These are phyloP conservation scores for Kitagawia praeruptora DNA, from an alignment of 129 eudicot species.

Conservation along the genomic window DNA sequence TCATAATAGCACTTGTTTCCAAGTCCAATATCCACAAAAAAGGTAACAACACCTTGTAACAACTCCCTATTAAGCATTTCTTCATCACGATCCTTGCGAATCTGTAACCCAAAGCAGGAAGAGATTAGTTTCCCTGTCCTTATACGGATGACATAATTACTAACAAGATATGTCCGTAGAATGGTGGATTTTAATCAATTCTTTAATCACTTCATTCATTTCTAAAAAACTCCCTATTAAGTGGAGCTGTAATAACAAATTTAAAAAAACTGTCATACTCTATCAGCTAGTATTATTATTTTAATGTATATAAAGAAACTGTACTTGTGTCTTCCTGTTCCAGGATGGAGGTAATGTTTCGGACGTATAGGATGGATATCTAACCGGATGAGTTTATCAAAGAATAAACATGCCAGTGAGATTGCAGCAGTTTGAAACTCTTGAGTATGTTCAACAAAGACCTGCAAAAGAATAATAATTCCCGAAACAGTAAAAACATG, in stretches of 20 bases:
- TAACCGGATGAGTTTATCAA: not conserved
- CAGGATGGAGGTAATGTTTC: not conserved
- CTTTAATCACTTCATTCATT: too few species aligned
- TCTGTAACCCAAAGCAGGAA: slow-evolving; percentile 21
- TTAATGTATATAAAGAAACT: not conserved
- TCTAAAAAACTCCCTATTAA: too few species aligned
- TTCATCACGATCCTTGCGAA: slow-evolving; percentile 36
- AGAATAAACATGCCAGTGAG: slow-evolving; percentile 27
- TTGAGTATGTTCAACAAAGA: slow-evolving; percentile 17
- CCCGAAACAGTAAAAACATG: not conserved
- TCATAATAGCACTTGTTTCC: slow-evolving; percentile 31
- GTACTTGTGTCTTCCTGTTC: not conserved
- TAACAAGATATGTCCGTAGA: not conserved
- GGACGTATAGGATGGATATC: not conserved
- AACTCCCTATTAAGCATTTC: slow-evolving; percentile 27
- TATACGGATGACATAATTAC: not conserved
- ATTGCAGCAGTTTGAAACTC: slow-evolving; percentile 30
- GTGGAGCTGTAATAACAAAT: too few species aligned
- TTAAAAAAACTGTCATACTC: not conserved
- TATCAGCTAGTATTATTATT: not conserved
- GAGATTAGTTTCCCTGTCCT: not conserved
- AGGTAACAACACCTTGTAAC: slow-evolving; percentile 29
- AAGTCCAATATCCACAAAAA: slow-evolving; percentile 26
- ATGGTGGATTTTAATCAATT: not conserved
- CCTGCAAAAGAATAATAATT: slow-evolving; percentile 26